phyloP scores from a whole-genome alignment of 2,329 filamentous ascomycete genomes.

The Didymella pinodella region DNA sequence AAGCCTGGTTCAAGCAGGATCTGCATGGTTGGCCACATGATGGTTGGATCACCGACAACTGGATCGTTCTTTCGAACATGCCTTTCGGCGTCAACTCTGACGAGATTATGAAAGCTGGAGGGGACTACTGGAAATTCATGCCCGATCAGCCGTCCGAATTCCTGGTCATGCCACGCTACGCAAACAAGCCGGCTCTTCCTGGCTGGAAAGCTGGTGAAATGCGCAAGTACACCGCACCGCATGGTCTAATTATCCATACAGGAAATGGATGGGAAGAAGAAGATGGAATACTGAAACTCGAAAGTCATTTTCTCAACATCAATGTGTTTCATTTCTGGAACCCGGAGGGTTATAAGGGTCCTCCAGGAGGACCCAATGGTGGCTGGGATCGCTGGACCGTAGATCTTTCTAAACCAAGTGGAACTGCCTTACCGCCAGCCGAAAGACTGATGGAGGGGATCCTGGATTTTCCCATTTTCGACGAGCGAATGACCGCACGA shows the following conservation, averaged over 20 bases:
- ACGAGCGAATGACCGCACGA: too few relatives aligned
- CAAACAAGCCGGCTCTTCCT: slow-evolving; percentile 51
- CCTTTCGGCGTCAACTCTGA: slow-evolving; percentile 42
- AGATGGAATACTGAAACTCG: slow-evolving; percentile 42
- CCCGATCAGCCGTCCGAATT: slow-evolving; percentile 40
- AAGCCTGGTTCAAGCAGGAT: slow-evolving; percentile 49
- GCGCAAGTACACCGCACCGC: slow-evolving; percentile 15
- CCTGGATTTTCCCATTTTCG: too few relatives aligned
- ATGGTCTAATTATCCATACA: slow-evolving; percentile 34
- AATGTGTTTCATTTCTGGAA: slow-evolving; percentile 48
- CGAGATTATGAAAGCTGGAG: slow-evolving; percentile 51
- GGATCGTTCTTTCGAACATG: slow-evolving; percentile 11
- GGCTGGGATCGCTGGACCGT: too few relatives aligned
- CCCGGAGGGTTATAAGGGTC: slow-evolving; percentile 26
- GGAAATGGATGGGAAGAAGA: slow-evolving; percentile 48
- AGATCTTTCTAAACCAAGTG: too few relatives aligned
- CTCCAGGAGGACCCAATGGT: too few relatives aligned
- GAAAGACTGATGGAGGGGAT: too few relatives aligned
- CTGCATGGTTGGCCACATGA: slow-evolving; percentile 55
- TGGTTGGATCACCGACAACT: slow-evolving; percentile 54
- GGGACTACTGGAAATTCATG: slow-evolving; percentile 54
- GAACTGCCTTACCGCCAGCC: too few relatives aligned
- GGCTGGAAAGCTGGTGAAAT: slow-evolving; percentile 50
- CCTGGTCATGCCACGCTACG: slow-evolving; percentile 38
- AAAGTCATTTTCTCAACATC: slow-evolving; percentile 32